Conservation (phyloP, 352 stramenopile genomes). For the Thalassiosira exigua region DNA sequence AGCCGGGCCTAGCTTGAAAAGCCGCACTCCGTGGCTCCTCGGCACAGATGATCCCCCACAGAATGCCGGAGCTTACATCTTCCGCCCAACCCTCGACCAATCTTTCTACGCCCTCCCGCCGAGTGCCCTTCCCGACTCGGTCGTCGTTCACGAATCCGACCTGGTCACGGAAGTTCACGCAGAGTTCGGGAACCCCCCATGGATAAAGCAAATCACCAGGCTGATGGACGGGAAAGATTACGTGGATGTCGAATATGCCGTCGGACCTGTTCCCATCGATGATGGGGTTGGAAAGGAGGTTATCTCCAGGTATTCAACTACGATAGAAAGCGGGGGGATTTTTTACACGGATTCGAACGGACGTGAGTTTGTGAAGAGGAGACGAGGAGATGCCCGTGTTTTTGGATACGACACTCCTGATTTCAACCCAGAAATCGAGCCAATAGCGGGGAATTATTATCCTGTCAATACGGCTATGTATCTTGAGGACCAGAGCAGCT, state of each 20-base stretch:
- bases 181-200: slow-evolving; percentile 83
- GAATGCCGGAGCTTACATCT: slow-evolving; percentile 96
- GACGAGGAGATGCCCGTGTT: slow-evolving; percentile 86
- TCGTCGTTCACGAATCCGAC: slow-evolving; percentile 70
- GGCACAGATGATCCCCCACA: slow-evolving; percentile 57
- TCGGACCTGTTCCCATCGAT: slow-evolving; percentile 87
- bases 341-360: slow-evolving; percentile 97
- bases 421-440: slow-evolving; percentile 92
- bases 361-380: slow-evolving; percentile 91
- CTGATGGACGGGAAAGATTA: slow-evolving; percentile 88
- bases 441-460: slow-evolving; percentile 96
- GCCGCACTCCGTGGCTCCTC: slow-evolving; percentile 39
- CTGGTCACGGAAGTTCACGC: slow-evolving; percentile 81
- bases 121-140: slow-evolving; percentile 3
- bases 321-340: slow-evolving; percentile 64
- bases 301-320: slow-evolving; percentile 89
- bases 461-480: slow-evolving; percentile 94
- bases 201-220: slow-evolving; percentile 91
- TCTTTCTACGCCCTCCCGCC: slow-evolving; percentile 25
- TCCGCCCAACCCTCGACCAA: slow-evolving; percentile 86
- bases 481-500: slow-evolving; percentile 88
- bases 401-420: slow-evolving; percentile 73
- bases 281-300: slow-evolving; percentile 94
- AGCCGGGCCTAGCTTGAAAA: too few species aligned
- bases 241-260: slow-evolving; percentile 94